A percentile compares a stretch with the other conserved stretches of the same genome.
phyloP scores from a whole-genome alignment of 495 filamentous ascomycete genomes.

The Tetracladium setigerum region DNA sequence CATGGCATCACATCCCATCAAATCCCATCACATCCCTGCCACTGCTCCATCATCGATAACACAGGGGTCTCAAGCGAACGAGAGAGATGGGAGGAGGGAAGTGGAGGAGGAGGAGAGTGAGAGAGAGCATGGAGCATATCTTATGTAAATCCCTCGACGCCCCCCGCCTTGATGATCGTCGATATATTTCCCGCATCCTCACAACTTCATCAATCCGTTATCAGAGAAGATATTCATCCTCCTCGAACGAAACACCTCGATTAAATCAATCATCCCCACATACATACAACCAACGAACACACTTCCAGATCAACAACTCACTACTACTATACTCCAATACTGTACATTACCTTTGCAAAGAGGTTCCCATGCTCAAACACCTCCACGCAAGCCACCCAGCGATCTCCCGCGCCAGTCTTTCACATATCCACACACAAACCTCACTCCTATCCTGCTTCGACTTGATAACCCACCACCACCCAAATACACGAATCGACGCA shows the following conservation, averaged over 20 bases:
- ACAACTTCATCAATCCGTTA: background rate
- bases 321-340: background rate
- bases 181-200: conserved; percentile 19
- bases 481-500: background rate
- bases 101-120: too few relatives aligned
- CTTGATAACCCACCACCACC: too few relatives aligned
- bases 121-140: conserved; percentile 1
- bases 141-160: conserved; percentile 19
- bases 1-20: background rate
- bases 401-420: too few relatives aligned
- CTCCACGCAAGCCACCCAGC: too few relatives aligned
- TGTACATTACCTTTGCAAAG: background rate
- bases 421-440: too few relatives aligned
- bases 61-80: conserved; percentile 4
- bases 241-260: background rate
- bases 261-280: background rate
- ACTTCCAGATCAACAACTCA: conserved; percentile 7
- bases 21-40: conserved; percentile 9
- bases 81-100: background rate
- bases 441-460: too few relatives aligned
- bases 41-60: conserved; percentile 13
- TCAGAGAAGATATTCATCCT: conserved; percentile 1
- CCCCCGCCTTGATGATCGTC: conserved; percentile 19
- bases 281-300: conserved; percentile 8
- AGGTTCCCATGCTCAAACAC: background rate